Base-by-base conservation (phyloP, 2,329 filamentous ascomycete species). In the Neofusicoccum cordaticola region DNA sequence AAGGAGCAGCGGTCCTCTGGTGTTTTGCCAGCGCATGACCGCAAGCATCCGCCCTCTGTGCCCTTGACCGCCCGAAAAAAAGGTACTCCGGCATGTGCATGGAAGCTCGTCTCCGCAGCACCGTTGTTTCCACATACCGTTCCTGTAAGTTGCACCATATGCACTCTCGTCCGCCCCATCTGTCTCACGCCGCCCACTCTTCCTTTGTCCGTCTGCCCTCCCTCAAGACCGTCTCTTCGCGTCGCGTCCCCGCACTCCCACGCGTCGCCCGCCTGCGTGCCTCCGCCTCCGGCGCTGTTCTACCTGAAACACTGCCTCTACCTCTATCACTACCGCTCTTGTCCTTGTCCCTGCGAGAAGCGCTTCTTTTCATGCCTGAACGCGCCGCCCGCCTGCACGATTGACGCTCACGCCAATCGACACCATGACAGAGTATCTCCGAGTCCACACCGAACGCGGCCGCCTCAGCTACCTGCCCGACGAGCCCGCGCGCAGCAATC, bases 391-490 rank as follows among this genome's bases (percentile, higher is more conserved):
- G 13, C 31, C 50, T 15, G 27, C 50, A 37, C 42, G 42, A 47
- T 64, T 64, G 62, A 64, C 52, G 53, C 63, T 64, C 63, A 64
- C 63, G 76, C 71, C 65, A 69, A 60, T 64, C 31, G 15, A 45
- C 52, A 68, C 68, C 67, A 78, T 78, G 76, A 72, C 74, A 77
- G 76, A 77, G 57, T 77, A 77, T 64, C 72, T 69, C 44, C 70
- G 70, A 67, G 73, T 77, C 37, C 77, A 77, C 68, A 74, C 73
- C 65, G 72, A 76, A 60, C 74, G 75, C 62, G 76, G 76, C 64
- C 74, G 74, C 48, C 70, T 78, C 58, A 71, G 73, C 52, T 78
- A 78, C 64, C 71, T 77, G 17, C 76, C 75, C 61, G 75, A 77
- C 56, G 71, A 76, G 56, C 68, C 74, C 19, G 39, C 68, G 67